Base-by-base conservation (phyloP, 2,329 filamentous ascomycete species). In the Ciborinia camelliae region DNA sequence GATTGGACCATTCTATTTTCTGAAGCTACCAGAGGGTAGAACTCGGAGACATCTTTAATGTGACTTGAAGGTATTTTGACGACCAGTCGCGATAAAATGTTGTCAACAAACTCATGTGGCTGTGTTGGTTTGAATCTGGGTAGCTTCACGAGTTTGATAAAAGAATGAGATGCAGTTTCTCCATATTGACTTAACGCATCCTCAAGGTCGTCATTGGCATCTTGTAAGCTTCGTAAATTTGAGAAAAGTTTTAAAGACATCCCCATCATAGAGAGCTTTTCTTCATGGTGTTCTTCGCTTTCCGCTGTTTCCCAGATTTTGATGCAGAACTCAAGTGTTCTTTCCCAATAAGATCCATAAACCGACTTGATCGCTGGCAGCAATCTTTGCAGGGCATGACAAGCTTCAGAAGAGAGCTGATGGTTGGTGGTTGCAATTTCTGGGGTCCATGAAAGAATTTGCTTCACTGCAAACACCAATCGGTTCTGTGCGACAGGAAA, bases 311-410 rank as follows among this genome's bases (percentile, higher is more conserved):
- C 77, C 86, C 88, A 90, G 0, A 86, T 77, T 9, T 78, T 76
- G 14, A 82, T 77, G 66, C 88, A 84, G 58, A 86, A 84, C 41
- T 84, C 80, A 23, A 92, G 77, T 0, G 83, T 77, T 55, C 84
- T 84, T 59, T 88, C 84, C 95, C 95, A 99, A 73, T 97, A 91
- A 0, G 90, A 86, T 0, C 94, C 95, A 71, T 97, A 97, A 0
- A 97, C 86, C 54, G 92, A 89, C 65, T 86, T 84, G 71, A 97
- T 88, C 48, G 84, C 84, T 2, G 91, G 90, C 0, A 97, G 76
- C 4, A 97, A 78, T 4, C 80, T 77, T 2, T 84, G 78, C 62
- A 91, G 73, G 66, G 80, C 81, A 71, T 87, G 78, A 73, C 86
- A 84, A 68, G 82, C 76, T 77, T 85, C 78, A 37, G 81, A 74